Base-by-base conservation (phyloP, 176 grass and related monocot species). In the Carex myosuroides region DNA sequence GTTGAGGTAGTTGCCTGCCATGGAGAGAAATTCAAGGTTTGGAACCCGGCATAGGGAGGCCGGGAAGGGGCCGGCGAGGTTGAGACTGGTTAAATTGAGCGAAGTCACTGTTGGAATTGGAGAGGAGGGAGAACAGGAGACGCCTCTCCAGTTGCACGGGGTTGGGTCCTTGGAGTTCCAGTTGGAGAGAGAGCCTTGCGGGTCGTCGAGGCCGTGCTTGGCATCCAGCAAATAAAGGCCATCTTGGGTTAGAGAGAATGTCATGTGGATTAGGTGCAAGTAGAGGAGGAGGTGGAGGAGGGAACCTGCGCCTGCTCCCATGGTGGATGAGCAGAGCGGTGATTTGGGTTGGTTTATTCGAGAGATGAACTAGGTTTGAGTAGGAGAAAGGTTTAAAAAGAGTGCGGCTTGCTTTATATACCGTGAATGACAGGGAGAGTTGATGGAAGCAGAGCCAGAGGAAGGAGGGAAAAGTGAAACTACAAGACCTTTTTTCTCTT, bases 61-160 rank as follows among this genome's bases (percentile, higher is more conserved):
- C 1, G 95, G 92, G 70, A 98, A 98, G 3, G 13, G 62, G 13
- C 92, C 92, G 11, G 35, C 59, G 22, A 98, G 89, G 62, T 20
- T 72, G 7, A 89, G 80, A 0, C 29, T 42, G 29, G 50, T 35
- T 29, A 98, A 87, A 63, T 90, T 3, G 56, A 98, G 21, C 14
- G 69, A 79, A 48, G 29, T 61, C 37, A 95, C 86, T 48, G 77
- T 73, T 60, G 53, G 10, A 55, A 17, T 11, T 6, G 54, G 22
- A 16, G 53, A 3, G 6, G 60, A 3, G 5, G 48, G 12, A 35
- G 85, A 67, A 84, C 92, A 98, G 5, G 87, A 44, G 2, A 98
- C 89, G 65, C 87, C 85, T 56, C 86, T 66, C 95, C 95, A 98
- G 76, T 83, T 81, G 89, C 92, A 98, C 24, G 89, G 88, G 0